Conservation (phyloP, 768 basidiomycete species). For the Paxillus rubicundulus region DNA sequence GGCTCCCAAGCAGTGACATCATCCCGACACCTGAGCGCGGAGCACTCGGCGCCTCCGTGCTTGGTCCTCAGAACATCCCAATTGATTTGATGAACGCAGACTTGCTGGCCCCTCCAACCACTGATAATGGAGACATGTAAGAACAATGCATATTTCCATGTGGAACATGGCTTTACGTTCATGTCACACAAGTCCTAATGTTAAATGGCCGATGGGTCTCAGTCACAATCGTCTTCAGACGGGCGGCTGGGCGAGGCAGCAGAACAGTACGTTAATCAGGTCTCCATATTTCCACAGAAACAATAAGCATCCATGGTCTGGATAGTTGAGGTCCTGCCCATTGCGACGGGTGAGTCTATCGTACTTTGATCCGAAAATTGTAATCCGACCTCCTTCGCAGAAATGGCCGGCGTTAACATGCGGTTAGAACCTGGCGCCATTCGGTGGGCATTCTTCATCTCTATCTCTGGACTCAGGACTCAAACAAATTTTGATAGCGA, state of each 20-base stretch:
- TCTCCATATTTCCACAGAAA: background rate
- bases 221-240: slow-evolving; percentile 54
- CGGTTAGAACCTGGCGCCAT: slow-evolving; percentile 38
- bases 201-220: slow-evolving; percentile 58
- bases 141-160: slow-evolving; percentile 4
- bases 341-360: slow-evolving; percentile 32
- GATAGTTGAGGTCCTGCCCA: slow-evolving; percentile 36
- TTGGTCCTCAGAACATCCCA: slow-evolving; percentile 55
- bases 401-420: slow-evolving; percentile 34
- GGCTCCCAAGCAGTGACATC: slow-evolving; percentile 30
- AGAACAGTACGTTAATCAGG: slow-evolving; percentile 41
- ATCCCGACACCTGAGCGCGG: slow-evolving; percentile 42
- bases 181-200: slow-evolving; percentile 33
- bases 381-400: background rate
- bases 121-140: slow-evolving; percentile 53
- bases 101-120: slow-evolving; percentile 53
- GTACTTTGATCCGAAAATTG: background rate
- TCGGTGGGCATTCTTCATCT: slow-evolving; percentile 16
- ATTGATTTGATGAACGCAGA: slow-evolving; percentile 58
- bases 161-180: background rate
- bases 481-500: slow-evolving; percentile 23
- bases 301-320: background rate
- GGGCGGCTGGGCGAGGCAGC: slow-evolving; percentile 61
- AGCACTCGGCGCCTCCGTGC: slow-evolving; percentile 41
- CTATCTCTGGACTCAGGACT: background rate